Evolutionary conservation across 2,329 filamentous ascomycete species (phyloP).

Genomic region (Penicillium frequentans): DNA sequence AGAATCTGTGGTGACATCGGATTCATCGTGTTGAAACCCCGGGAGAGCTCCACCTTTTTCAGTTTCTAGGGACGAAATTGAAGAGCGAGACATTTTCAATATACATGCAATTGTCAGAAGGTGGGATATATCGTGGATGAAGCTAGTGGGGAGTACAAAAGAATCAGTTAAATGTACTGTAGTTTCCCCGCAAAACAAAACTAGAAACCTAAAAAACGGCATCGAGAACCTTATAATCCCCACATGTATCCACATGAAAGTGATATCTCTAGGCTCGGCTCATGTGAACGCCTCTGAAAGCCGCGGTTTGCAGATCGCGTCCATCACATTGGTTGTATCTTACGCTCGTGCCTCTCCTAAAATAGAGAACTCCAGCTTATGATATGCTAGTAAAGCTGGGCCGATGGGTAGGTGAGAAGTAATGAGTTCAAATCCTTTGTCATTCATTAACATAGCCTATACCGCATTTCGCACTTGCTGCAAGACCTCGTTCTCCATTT

Average conservation of each 20-base stretch:
- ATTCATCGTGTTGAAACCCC: not conserved
- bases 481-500: slow-evolving; percentile 70
- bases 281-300: not conserved
- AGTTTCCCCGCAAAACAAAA: not conserved
- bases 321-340: not conserved
- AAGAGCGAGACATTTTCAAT: slow-evolving; percentile 12
- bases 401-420: not conserved
- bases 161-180: not conserved
- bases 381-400: no score
- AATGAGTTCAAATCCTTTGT: not conserved
- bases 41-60: slow-evolving; percentile 13
- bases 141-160: not conserved
- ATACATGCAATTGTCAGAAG: not conserved
- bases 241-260: not conserved
- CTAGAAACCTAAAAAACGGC: not conserved
- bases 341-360: not conserved
- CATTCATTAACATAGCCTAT: not conserved
- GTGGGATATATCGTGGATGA: no score
- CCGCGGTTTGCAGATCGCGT: not conserved
- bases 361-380: no score
- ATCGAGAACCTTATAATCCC: not conserved
- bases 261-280: not conserved
- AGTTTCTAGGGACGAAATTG: slow-evolving; percentile 15
- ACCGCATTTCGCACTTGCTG: not conserved
- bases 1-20: slow-evolving; percentile 10